Evolutionary conservation across 139 green algal species (phyloP), one percentile per base, ranked within the genome.

Genomic region (Gonium pectorale): DNA sequence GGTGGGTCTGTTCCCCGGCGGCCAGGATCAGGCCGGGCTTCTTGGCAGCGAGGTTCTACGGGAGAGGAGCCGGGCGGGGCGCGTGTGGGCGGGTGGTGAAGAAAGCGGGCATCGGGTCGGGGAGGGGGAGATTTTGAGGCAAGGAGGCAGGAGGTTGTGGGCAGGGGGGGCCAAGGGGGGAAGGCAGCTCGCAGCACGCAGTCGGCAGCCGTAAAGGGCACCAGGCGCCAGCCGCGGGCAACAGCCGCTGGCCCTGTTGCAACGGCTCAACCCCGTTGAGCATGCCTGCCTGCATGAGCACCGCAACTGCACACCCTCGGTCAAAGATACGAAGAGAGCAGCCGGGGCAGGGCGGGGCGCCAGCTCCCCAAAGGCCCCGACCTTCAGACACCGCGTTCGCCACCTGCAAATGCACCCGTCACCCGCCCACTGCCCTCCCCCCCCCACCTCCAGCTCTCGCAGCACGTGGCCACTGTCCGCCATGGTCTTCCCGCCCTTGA

Each of bases 401-500:
- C 22, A n/a, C 56, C 56, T n/a, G 56, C 31, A 7, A 31, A 17
- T 66, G 7, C 24, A 13, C 31, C 2, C 56, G 5, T 43, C 13
- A 35, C 26, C 41, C 51, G 31, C 72, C 72, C 52, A n/a, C n/a
- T n/a, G n/a, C n/a, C n/a, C 9, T 33, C 51, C 35, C 26, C 51
- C 40, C 24, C 73, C 2, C 62, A 75, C 46, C 71, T 75, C 68
- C 38, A 87, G 43, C 31, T 67, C 69, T 46, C 56, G 44, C 24
- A 75, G 70, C 35, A 67, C 68, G 40, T 75, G 35, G n/a, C 86
- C 86, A 75, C 80, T 87, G 5, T 87, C 22, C 19, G 56, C 41
- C 88, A 91, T 91, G 44, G 88, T 89, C 73, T 89, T 89, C 31
- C n/a, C n/a, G 17, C 84, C 83, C 3, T 3, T 9, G 29, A 83